These are phyloP conservation scores for Tilletia setariae DNA, from an alignment of 1,284 basidiomycete species.

Conservation along the genomic window DNA sequence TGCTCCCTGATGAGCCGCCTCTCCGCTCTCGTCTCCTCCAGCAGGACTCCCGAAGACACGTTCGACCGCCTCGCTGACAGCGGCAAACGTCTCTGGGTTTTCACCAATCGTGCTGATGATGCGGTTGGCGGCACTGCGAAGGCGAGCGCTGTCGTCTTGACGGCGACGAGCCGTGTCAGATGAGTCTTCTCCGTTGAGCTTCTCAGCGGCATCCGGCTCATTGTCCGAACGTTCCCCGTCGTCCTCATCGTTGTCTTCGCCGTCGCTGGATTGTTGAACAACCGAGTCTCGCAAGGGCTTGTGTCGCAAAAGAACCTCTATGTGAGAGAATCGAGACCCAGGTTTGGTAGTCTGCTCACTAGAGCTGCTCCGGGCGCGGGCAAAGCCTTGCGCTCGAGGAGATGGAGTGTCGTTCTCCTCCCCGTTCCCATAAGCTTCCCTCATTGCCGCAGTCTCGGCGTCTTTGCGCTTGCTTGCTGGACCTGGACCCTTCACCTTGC, in stretches of 20 bases:
- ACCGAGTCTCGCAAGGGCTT: neutral
- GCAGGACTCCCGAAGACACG: neutral
- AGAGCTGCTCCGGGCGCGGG: too few species aligned
- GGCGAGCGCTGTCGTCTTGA: neutral
- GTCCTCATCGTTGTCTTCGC: neutral
- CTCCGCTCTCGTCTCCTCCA: neutral
- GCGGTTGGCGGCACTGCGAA: neutral
- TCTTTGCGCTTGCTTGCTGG: too few species aligned
- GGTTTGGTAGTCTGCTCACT: too few species aligned
- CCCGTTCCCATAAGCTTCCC: too few species aligned
- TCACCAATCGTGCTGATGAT: neutral
- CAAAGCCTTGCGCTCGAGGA: too few species aligned
- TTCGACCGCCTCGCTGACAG: neutral
- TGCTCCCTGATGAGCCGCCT: neutral
- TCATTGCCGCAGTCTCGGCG: too few species aligned
- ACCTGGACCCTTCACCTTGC: neutral
- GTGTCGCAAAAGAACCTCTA: too few species aligned
- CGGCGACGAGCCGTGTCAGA: too few species aligned
- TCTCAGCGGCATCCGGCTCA: too few species aligned
- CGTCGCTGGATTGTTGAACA: constrained; percentile 3
- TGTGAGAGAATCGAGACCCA: too few species aligned
- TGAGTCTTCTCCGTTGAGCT: too few species aligned
- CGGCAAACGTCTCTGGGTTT: neutral
- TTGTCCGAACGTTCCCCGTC: neutral
- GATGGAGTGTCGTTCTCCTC: too few species aligned